Conservation (phyloP, 352 stramenopile species). For the Globisporangium mamillatum region DNA sequence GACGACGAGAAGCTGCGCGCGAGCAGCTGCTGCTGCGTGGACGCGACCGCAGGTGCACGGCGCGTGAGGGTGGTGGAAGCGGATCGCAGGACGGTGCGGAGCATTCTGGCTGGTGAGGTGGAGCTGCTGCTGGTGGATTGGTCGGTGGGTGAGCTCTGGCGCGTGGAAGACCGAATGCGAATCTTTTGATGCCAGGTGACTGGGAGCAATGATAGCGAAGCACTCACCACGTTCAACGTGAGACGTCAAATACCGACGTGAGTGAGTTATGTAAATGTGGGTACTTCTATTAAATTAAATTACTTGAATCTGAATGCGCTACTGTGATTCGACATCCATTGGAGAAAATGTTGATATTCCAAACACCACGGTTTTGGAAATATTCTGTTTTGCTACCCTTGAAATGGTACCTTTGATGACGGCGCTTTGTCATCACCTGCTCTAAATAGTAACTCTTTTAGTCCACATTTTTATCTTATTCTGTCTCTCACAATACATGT, state of each 20-base stretch:
- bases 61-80: background rate
- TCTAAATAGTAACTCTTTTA: background rate
- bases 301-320: too few relatives aligned
- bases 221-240: background rate
- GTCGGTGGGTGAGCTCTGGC: background rate
- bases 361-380: too few relatives aligned
- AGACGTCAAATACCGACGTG: background rate
- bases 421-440: background rate
- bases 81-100: background rate
- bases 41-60: background rate
- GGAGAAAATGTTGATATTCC: too few relatives aligned
- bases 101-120: background rate
- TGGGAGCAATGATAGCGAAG: background rate
- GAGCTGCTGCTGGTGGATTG: background rate
- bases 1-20: constrained; percentile 20
- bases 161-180: background rate
- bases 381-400: too few relatives aligned
- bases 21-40: constrained; percentile 1
- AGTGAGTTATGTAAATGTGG: background rate
- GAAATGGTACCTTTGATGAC: background rate
- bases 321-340: too few relatives aligned
- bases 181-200: background rate
- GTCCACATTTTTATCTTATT: background rate
- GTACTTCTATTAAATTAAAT: background rate
- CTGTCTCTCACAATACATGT: background rate